phyloP scores from a whole-genome alignment of 257 asterid species.

The Salvia rosmarinus region DNA sequence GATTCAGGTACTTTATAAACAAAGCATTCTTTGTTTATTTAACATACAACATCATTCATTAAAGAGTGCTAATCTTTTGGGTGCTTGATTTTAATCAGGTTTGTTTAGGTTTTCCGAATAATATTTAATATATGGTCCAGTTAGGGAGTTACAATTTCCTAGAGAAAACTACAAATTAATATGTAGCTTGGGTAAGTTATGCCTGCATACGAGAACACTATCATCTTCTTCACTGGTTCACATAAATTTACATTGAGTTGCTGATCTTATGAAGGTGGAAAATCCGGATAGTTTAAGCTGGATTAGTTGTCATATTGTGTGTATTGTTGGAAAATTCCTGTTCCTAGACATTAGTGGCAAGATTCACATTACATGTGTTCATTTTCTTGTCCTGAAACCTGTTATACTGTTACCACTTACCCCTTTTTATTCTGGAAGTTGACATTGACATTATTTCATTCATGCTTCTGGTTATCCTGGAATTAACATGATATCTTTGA shows the following conservation, averaged over 20 bases:
- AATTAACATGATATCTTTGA: conserved; percentile 14
- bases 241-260: conserved; percentile 1
- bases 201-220: conserved; percentile 21
- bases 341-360: conserved; percentile 26
- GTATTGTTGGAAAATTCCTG: conserved; percentile 9
- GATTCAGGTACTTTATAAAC: conserved; percentile 65
- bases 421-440: conserved; percentile 12
- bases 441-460: conserved; percentile 13
- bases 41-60: not conserved
- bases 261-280: conserved; percentile 24
- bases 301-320: conserved; percentile 15
- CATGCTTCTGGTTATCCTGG: conserved; percentile 1
- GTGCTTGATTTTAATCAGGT: conserved; percentile 21
- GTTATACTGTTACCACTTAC: not conserved
- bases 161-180: not conserved
- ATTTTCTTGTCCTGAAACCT: not conserved
- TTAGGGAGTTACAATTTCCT: conserved; percentile 24
- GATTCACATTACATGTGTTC: not conserved
- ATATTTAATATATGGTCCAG: conserved; percentile 19
- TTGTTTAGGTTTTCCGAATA: conserved; percentile 23
- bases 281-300: conserved; percentile 20
- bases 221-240: conserved; percentile 6
- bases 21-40: conserved; percentile 6
- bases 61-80: conserved; percentile 8
- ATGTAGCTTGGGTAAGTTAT: conserved; percentile 32